Evolutionary conservation across 495 filamentous ascomycete genomes (phyloP).

Genomic region (Chaetomium tenue): DNA sequence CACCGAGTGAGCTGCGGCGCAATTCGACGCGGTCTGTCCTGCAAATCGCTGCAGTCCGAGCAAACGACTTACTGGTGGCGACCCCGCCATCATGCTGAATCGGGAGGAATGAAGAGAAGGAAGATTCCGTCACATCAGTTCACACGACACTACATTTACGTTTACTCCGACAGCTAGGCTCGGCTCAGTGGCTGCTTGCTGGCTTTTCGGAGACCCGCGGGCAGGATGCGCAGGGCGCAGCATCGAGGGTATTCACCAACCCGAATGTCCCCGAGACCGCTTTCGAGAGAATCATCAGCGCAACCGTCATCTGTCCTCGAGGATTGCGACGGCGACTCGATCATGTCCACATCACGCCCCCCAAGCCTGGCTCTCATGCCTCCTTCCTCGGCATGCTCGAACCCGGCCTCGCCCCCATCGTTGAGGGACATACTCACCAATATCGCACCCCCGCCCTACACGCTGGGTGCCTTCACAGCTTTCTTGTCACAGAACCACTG

Average conservation of each 20-base stretch:
- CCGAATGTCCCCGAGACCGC: constrained; percentile 40
- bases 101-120: constrained; percentile 28
- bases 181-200: not conserved
- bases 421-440: constrained; percentile 86
- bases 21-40: constrained; percentile 29
- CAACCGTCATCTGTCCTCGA: constrained; percentile 40
- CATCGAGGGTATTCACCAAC: constrained; percentile 44
- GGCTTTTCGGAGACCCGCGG: constrained; percentile 19
- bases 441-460: constrained; percentile 84
- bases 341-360: constrained; percentile 49
- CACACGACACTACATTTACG: constrained; percentile 21
- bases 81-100: constrained; percentile 20
- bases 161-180: constrained; percentile 1
- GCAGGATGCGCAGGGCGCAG: constrained; percentile 48
- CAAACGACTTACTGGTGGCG: constrained; percentile 24
- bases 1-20: constrained; percentile 29
- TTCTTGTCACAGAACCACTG: constrained; percentile 98
- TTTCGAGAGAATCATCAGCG: constrained; percentile 40
- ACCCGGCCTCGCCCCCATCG: constrained; percentile 65
- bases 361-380: constrained; percentile 46
- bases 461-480: constrained; percentile 90
- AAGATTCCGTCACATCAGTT: constrained; percentile 17
- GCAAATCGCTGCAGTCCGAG: constrained; percentile 27
- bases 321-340: constrained; percentile 45
- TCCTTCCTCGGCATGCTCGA: constrained; percentile 31